Percentiles rank a stretch among this genome's conserved stretches.
phyloP scores from a whole-genome alignment of 805 yeast genomes.

The Wickerhamiella kurtzmanii region DNA sequence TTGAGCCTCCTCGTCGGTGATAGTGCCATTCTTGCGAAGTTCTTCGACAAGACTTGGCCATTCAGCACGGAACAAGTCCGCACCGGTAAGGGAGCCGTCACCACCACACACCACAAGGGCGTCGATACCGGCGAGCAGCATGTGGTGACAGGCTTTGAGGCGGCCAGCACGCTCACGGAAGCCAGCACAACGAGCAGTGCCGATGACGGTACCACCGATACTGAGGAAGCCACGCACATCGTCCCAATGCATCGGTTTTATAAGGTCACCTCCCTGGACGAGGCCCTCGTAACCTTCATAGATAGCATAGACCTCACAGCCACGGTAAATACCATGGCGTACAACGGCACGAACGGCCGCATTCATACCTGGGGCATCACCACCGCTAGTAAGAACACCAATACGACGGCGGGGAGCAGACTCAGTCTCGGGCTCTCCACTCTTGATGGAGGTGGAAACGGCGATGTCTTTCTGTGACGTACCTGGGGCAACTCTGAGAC shows the following conservation, averaged over 20 bases:
- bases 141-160: slow-evolving; percentile 64
- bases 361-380: slow-evolving; percentile 98
- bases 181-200: slow-evolving; percentile 85
- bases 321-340: slow-evolving; percentile 73
- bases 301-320: slow-evolving; percentile 83
- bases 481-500: slow-evolving; percentile 5
- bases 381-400: slow-evolving; percentile 97
- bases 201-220: slow-evolving; percentile 89
- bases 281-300: slow-evolving; percentile 93
- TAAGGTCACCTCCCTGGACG: slow-evolving; percentile 67
- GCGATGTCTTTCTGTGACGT: slow-evolving; percentile 7
- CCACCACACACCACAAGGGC: slow-evolving; percentile 96
- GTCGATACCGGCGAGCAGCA: slow-evolving; percentile 80
- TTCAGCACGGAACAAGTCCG: slow-evolving; percentile 83
- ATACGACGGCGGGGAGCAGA: slow-evolving; percentile 36
- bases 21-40: slow-evolving; percentile 39
- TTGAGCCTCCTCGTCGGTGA: slow-evolving; percentile 46
- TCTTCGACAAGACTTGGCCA: slow-evolving; percentile 86
- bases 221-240: slow-evolving; percentile 91
- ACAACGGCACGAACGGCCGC: slow-evolving; percentile 93
- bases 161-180: slow-evolving; percentile 82
- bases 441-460: slow-evolving; percentile 9
- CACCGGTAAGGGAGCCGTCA: slow-evolving; percentile 97
- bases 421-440: slow-evolving; percentile 4
- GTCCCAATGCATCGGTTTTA: slow-evolving; percentile 76